These are phyloP conservation scores for Coniferiporia weirii DNA, from an alignment of 1,284 basidiomycete genomes.

Conservation along the genomic window DNA sequence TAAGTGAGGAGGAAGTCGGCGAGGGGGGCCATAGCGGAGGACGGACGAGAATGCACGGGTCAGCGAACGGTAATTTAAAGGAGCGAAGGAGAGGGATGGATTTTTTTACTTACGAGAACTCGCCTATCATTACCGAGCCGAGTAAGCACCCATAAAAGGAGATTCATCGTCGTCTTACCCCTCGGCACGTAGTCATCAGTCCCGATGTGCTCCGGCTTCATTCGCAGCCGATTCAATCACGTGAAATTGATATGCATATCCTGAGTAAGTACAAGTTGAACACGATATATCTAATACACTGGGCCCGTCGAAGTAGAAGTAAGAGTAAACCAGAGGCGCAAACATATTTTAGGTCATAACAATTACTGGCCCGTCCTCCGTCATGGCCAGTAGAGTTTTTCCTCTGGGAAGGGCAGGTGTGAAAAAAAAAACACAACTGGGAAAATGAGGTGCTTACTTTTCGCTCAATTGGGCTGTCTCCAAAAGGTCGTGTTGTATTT, in stretches of 20 bases:
- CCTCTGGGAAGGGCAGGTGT: neutral
- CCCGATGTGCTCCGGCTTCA: neutral
- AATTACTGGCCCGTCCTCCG: conserved; percentile 16
- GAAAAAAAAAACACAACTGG: neutral
- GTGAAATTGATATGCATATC: too few species aligned
- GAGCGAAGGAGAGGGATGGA: neutral
- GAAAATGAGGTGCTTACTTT: neutral
- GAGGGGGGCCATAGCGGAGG: conserved; percentile 57
- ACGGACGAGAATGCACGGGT: conserved; percentile 16
- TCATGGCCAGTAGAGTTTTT: conserved; percentile 13
- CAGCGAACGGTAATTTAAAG: neutral
- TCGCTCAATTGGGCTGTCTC: conserved; percentile 4
- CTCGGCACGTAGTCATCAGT: neutral
- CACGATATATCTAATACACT: neutral
- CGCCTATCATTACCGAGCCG: neutral
- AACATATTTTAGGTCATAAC: conserved; percentile 16
- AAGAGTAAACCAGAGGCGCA: neutral
- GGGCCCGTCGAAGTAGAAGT: neutral
- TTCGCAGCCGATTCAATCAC: too few species aligned
- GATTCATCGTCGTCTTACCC: neutral
- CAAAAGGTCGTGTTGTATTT: conserved; percentile 9
- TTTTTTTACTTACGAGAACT: neutral
- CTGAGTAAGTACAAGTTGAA: neutral
- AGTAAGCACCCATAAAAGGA: neutral
- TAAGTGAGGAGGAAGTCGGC: conserved; percentile 63